Base-by-base conservation (phyloP, 768 basidiomycete genomes). In the Kwoniella sp. region DNA sequence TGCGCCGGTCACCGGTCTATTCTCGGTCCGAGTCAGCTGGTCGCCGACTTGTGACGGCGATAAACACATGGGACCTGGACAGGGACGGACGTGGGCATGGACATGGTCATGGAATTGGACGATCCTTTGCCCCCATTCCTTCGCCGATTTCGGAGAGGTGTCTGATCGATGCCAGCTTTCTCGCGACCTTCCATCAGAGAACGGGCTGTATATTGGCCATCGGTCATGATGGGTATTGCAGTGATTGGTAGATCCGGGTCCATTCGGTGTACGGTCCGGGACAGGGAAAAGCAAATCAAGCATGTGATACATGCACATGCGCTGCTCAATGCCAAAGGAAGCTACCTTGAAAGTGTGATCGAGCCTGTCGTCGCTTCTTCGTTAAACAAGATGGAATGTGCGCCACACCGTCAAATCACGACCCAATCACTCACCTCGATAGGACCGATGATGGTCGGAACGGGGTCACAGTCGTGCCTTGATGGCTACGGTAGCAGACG, bases 11-110 rank as follows among this genome's bases (percentile, higher is more conserved):
- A n/a, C 11, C 56, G 58, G 58, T 31, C 41, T 22, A 2, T 23
- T 7, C 7, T 48, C 58, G 58, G 47, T 31, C 58, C 58, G 45
- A 34, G 7, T 22, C 41, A 45, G 41, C 41, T 11, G 34, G 34
- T 34, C 13, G 34, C 13, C 5, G 34, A 34, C 13, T 37, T 5
- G 13, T 37, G 34, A 13, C 15, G 41, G 17, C 41, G 41, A 45
- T 20, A 45, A 45, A 45, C 41, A 45, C 41, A 45, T 45, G 41
- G 41, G 3, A 45, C 13, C 5, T 34, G 34, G 34, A 45, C 41
- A 45, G 15, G 4, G 20, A 45, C 15, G 41, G 41, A 45, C 8
- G 20, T 45, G 41, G 41, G 20, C 8, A 45, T 45, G 41, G 41
- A 45, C 8, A 45, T 20, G 41, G n/a, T n/a, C 8, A 45, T 45